These are phyloP conservation scores for Nitzschia inconspicua DNA, from an alignment of 108 stramenopile species.

Conservation along the genomic window DNA sequence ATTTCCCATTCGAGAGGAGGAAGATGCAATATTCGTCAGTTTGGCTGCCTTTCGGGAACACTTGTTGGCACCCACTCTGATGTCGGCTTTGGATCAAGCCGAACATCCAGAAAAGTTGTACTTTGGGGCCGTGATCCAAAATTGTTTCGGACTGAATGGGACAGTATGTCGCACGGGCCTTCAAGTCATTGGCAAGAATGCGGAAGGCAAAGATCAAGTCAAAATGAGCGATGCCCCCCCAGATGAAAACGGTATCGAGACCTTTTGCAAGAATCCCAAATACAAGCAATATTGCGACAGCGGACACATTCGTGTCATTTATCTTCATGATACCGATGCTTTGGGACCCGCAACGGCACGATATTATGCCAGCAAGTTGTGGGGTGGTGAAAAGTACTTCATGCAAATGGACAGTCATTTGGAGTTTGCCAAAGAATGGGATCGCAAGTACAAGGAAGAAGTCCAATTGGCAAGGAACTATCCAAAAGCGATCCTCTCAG, in stretches of 20 bases:
- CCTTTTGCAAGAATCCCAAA: slow-evolving; percentile 58
- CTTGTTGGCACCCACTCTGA: slow-evolving; percentile 73
- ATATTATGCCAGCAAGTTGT: slow-evolving; percentile 89
- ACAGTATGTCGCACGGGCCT: slow-evolving; percentile 66
- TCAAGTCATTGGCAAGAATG: slow-evolving; percentile 61
- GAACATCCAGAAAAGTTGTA: slow-evolving; percentile 74
- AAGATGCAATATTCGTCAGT: slow-evolving; percentile 76
- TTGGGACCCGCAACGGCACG: slow-evolving; percentile 90
- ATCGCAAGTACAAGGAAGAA: slow-evolving; percentile 61
- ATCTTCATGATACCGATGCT: slow-evolving; percentile 85
- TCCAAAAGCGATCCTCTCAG: slow-evolving; percentile 70
- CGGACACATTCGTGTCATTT: slow-evolving; percentile 78
- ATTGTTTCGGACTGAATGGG: slow-evolving; percentile 74
- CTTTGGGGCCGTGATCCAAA: slow-evolving; percentile 89
- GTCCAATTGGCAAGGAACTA: slow-evolving; percentile 52
- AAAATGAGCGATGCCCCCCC: slow-evolving; percentile 61
- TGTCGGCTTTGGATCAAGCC: slow-evolving; percentile 74
- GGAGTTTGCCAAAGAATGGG: slow-evolving; percentile 79
- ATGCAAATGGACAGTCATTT: slow-evolving; percentile 90
- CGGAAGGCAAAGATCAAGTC: slow-evolving; percentile 34
- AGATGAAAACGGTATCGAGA: slow-evolving; percentile 72
- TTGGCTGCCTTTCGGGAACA: slow-evolving; percentile 91
- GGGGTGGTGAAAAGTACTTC: slow-evolving; percentile 89
- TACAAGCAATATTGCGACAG: slow-evolving; percentile 54
- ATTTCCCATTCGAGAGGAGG: slow-evolving; percentile 69